A percentile compares a stretch with the other conserved stretches of the same genome.
Conservation (phyloP, 768 basidiomycete genomes). For the Xerocomellus amylosporus region DNA sequence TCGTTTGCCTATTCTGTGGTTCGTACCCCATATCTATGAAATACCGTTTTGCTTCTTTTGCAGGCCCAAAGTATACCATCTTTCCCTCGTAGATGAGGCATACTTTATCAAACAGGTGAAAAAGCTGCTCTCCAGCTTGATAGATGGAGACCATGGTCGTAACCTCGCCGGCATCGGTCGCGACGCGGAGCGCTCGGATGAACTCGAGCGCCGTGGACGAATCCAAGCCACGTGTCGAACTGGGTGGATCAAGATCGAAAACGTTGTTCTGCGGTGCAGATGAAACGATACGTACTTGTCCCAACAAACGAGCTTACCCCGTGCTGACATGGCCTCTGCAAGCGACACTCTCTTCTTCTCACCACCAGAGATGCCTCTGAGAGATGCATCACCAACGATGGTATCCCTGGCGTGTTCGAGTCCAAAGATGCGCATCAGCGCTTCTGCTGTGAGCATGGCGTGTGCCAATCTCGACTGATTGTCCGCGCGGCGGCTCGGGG, state of each 20-base stretch:
- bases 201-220: slow-evolving; percentile 74
- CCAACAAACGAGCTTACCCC: slow-evolving; percentile 67
- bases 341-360: slow-evolving; percentile 85
- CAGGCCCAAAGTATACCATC: slow-evolving; percentile 7
- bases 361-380: slow-evolving; percentile 74
- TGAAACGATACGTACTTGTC: slow-evolving; percentile 54
- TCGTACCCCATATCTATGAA: slow-evolving; percentile 37
- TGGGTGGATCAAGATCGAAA: slow-evolving; percentile 25
- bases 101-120: slow-evolving; percentile 57
- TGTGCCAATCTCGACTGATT: slow-evolving; percentile 27
- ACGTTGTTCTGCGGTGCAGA: not conserved
- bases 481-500: slow-evolving; percentile 31
- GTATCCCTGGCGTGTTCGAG: slow-evolving; percentile 70
- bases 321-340: slow-evolving; percentile 62
- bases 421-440: slow-evolving; percentile 69
- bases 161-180: slow-evolving; percentile 52
- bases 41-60: not conserved
- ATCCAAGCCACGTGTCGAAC: slow-evolving; percentile 64
- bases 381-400: slow-evolving; percentile 71
- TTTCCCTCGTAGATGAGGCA: slow-evolving; percentile 9
- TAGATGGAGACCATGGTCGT: slow-evolving; percentile 81
- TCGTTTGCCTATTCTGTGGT: slow-evolving; percentile 55
- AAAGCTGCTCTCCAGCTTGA: slow-evolving; percentile 73
- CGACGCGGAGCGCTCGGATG: slow-evolving; percentile 59
- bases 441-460: slow-evolving; percentile 36